Evolutionary conservation across 2,329 filamentous ascomycete species (phyloP).

Genomic region (Venturia asperata): DNA sequence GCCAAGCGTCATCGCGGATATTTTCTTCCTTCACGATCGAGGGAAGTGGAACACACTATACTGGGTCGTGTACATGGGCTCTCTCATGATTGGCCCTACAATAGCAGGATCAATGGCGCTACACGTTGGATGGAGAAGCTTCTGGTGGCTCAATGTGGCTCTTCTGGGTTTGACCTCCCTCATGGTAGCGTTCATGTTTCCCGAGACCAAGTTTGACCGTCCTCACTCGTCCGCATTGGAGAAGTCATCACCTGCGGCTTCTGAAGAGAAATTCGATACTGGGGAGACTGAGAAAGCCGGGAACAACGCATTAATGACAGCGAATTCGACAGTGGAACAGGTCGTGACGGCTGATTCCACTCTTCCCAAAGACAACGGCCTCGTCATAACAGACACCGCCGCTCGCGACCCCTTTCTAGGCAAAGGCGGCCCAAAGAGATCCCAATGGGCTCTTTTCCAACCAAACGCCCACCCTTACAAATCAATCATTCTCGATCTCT

Average conservation of each 20-base stretch:
- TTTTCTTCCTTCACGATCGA: conserved; percentile 41
- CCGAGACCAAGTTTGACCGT: conserved; percentile 56
- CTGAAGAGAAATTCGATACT: conserved; percentile 24
- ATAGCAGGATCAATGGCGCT: conserved; percentile 55
- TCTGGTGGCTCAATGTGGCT: conserved; percentile 57
- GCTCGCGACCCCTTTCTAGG: conserved; percentile 50
- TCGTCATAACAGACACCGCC: conserved; percentile 31
- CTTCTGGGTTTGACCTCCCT: conserved; percentile 45
- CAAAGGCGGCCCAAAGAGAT: conserved; percentile 47
- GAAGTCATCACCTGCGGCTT: conserved; percentile 17
- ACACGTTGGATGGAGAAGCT: conserved; percentile 52
- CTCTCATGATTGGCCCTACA: conserved; percentile 53
- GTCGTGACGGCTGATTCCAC: conserved; percentile 24
- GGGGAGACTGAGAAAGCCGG: background rate
- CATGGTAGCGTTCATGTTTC: conserved; percentile 53
- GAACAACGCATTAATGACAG: conserved; percentile 19
- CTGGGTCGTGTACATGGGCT: conserved; percentile 56
- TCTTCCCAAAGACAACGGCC: conserved; percentile 24
- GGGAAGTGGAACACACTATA: conserved; percentile 55
- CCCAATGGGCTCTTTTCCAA: conserved; percentile 51
- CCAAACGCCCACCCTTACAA: conserved; percentile 40
- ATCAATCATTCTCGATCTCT: conserved; percentile 48
- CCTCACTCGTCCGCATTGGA: conserved; percentile 29
- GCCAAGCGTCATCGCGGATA: conserved; percentile 38
- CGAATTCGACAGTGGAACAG: conserved; percentile 27